phyloP scores from a whole-genome alignment of 106 monocot genomes.

The Agapanthus africanus region DNA sequence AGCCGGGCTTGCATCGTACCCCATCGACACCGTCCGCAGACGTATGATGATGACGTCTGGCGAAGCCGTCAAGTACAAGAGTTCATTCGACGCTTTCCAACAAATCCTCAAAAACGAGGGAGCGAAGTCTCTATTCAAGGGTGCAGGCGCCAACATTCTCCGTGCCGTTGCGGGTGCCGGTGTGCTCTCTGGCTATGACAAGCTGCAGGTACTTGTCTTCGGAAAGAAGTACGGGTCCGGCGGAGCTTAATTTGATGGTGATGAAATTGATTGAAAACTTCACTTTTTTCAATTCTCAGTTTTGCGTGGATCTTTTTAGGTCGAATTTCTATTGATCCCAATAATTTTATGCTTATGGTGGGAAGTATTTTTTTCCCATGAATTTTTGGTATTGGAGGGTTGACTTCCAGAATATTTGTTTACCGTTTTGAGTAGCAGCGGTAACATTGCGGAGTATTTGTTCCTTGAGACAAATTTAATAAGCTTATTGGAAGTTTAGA shows the following conservation, averaged over 20 bases:
- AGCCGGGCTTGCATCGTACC: conserved; percentile 13
- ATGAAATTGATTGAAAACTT: conserved; percentile 8
- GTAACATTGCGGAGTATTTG: too few species aligned
- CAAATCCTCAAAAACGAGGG: conserved; percentile 16
- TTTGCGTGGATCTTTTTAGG: background rate
- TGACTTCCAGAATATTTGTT: too few species aligned
- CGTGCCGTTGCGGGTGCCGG: conserved; percentile 13
- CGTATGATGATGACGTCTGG: conserved; percentile 51
- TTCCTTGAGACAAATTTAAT: too few species aligned
- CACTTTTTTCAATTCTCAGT: background rate
- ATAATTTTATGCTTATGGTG: conserved; percentile 3
- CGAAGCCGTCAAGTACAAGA: conserved; percentile 38
- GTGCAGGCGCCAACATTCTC: conserved; percentile 14
- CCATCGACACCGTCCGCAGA: conserved; percentile 25
- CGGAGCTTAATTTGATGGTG: conserved; percentile 7
- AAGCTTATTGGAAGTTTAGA: too few species aligned
- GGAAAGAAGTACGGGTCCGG: conserved; percentile 21
- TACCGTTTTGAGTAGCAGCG: too few species aligned
- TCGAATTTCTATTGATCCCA: background rate
- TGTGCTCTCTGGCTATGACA: conserved; percentile 18
- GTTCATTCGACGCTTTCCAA: conserved; percentile 10
- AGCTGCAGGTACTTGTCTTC: conserved; percentile 13
- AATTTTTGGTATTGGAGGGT: too few species aligned
- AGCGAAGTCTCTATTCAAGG: conserved; percentile 14
- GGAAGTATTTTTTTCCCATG: too few species aligned